A percentile compares a stretch with the other conserved stretches of the same genome.
Conservation (phyloP, 2,329 filamentous ascomycete genomes). For the Fusarium bactridioides region DNA sequence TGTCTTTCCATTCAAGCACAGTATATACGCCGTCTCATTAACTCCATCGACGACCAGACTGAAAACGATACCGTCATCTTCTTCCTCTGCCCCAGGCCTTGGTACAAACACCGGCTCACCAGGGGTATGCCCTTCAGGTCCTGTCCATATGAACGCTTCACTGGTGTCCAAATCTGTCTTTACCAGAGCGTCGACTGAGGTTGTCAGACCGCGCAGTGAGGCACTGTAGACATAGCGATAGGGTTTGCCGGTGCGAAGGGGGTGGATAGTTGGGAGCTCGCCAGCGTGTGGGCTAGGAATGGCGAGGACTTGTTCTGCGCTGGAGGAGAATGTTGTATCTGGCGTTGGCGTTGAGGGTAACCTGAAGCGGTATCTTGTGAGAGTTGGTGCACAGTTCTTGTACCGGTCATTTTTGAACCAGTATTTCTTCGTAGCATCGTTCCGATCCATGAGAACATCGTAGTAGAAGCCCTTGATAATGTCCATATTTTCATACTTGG, state of each 20-base stretch:
- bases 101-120: slow-evolving; percentile 75
- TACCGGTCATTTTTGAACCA: slow-evolving; percentile 52
- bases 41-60: slow-evolving; percentile 70
- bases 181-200: slow-evolving; percentile 67
- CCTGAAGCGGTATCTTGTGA: slow-evolving; percentile 56
- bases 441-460: slow-evolving; percentile 66
- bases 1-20: slow-evolving; percentile 69
- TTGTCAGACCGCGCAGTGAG: slow-evolving; percentile 63
- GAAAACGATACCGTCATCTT: slow-evolving; percentile 71
- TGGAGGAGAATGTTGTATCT: slow-evolving; percentile 23
- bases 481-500: slow-evolving; percentile 70
- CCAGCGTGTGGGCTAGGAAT: slow-evolving; percentile 63
- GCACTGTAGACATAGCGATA: slow-evolving; percentile 70
- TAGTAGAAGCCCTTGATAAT: slow-evolving; percentile 75
- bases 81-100: slow-evolving; percentile 51
- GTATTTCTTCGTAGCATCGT: slow-evolving; percentile 55
- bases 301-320: slow-evolving; percentile 49
- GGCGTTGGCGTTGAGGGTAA: slow-evolving; percentile 40
- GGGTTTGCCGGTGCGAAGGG: slow-evolving; percentile 56
- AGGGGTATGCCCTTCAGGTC: slow-evolving; percentile 66
- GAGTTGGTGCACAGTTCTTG: slow-evolving; percentile 47
- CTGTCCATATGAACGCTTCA: slow-evolving; percentile 64
- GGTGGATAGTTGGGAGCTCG: slow-evolving; percentile 74
- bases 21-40: slow-evolving; percentile 67
- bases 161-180: slow-evolving; percentile 70